phyloP scores from a whole-genome alignment of 2,329 filamentous ascomycete genomes.

The Pseudogymnoascus verrucosus region DNA sequence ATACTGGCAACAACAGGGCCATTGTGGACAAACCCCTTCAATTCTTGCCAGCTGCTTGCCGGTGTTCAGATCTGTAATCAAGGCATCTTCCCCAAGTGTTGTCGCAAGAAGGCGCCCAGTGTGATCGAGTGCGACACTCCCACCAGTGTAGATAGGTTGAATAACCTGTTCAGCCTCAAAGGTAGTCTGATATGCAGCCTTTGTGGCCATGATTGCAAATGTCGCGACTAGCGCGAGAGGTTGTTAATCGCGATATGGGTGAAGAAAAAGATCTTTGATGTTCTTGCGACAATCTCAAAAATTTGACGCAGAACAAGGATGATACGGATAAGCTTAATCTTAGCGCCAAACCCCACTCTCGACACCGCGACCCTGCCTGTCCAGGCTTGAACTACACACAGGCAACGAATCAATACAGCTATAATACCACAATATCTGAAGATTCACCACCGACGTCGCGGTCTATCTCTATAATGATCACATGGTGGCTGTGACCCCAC shows the following conservation, averaged over 20 bases:
- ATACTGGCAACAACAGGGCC: constrained; percentile 11
- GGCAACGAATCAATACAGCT: background rate
- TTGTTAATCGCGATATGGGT: background rate
- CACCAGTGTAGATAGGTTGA: constrained; percentile 89
- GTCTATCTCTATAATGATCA: background rate
- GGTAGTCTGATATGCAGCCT: constrained; percentile 68
- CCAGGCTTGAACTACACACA: background rate
- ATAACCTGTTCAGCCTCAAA: constrained; percentile 80
- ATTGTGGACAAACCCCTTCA: constrained; percentile 60
- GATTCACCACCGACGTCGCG: background rate
- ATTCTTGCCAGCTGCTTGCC: constrained; percentile 76
- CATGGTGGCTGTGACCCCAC: background rate
- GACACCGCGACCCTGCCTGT: background rate
- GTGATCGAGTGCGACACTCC: constrained; percentile 74
- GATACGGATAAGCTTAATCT: constrained; percentile 11
- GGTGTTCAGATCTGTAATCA: constrained; percentile 77
- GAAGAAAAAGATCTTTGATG: constrained; percentile 3
- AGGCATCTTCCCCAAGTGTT: constrained; percentile 82
- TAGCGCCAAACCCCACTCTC: constrained; percentile 9
- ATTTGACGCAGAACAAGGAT: constrained; percentile 10
- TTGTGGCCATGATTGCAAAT: constrained; percentile 46
- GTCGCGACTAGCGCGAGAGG: background rate
- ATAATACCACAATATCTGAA: background rate
- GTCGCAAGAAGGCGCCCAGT: constrained; percentile 77
- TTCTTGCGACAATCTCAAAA: constrained; percentile 9